Base-by-base conservation (phyloP, 1,284 basidiomycete genomes). In the Anthracocystis walkeri region DNA sequence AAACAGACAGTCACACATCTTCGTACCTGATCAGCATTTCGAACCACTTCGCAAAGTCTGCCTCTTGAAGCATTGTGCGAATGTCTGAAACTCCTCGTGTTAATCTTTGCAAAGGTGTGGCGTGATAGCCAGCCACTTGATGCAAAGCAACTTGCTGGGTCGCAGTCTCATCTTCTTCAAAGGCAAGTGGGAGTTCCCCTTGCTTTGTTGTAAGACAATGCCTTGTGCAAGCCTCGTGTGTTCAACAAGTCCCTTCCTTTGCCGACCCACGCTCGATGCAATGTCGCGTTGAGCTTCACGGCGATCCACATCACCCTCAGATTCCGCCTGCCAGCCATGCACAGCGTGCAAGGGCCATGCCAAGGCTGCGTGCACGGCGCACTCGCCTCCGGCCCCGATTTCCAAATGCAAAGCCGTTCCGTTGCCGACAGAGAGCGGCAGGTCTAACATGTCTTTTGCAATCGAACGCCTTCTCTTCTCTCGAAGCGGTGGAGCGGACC, bases 321-420 rank as follows among this genome's bases (percentile, higher is more conserved):
- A 14, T 7, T 1, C 29, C 10, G 40, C 6, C 14, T 55, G 29
- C 18, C 51, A 27, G 50, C 50, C 52, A 21, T 27, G 53, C 53
- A 29, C 40, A 33, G 41, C 41, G 38, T 29, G 53, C 41, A 44
- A 55, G 29, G 48, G 48, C 48, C 48, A 29, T 50, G 27, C 48
- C 45, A 38, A 20, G 48, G 25, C 27, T 29, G 7, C 29, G 29
- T 49, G 48, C 27, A n/a, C 31, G 48, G 48, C 48, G 41, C 16
- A 18, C 51, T 27, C 51, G 35, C 23, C n/a, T 41, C 18, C 23
- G 33, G 38, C 27, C 51, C 18, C 14, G 10, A 23, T 25, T 29
- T 23, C 23, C 23, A 38, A 53, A 33, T 55, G 41, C 53, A 44
- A 55, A 55, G 53, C 53, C 53, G 56, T 23, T 16, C 33, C n/a